Evolutionary conservation across 208 protist species (phyloP), one percentile per base, ranked within the genome.

Genomic region (Trypanosoma platydactyli): DNA sequence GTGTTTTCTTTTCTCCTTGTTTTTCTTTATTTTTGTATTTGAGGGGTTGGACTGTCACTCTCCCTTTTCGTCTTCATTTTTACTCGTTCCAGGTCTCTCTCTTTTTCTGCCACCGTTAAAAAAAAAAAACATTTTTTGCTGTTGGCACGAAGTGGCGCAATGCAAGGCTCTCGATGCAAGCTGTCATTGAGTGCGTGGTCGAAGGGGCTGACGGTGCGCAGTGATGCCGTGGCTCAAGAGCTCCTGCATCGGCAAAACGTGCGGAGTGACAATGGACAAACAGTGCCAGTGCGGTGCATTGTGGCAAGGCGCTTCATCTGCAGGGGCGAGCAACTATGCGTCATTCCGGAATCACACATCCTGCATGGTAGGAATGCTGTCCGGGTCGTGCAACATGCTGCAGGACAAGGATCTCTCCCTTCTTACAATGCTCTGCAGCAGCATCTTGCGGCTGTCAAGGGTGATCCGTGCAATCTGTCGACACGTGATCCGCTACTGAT

Each of bases 401-500:
- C 45, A n/a, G 12, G 54, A 4, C 18, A 51, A 7, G 25, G 50
- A 5, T 38, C 30, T 4, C 18, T 71, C 16, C 20, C 66, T 18
- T 25, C 18, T 46, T 68, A 46, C 52, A 24, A 38, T 30, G 29
- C 27, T 1, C 5, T 68, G 40, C 57, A 60, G 51, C 65, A 51
- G 6, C 13, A 35, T 41, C 24, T 65, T 38, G n/a, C 30, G 9
- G 29, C 3, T 44, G 52, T 57, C 58, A 15, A 27, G 58, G 40
- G 60, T 7, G 67, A 64, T 15, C 33, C 64, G 7, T 54, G 22
- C 18, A 62, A 84, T 33, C 22, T 87, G 1, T 66, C 67, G 11
- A 84, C 88, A 3, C 86, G 89, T 2, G 89, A 95, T 57, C 78
- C 76, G 13, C 49, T 92, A 22, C 77, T 95, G 27, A 57, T 86